Conservation (phyloP, 2,329 filamentous ascomycete genomes). For the Gyromitra esculenta region DNA sequence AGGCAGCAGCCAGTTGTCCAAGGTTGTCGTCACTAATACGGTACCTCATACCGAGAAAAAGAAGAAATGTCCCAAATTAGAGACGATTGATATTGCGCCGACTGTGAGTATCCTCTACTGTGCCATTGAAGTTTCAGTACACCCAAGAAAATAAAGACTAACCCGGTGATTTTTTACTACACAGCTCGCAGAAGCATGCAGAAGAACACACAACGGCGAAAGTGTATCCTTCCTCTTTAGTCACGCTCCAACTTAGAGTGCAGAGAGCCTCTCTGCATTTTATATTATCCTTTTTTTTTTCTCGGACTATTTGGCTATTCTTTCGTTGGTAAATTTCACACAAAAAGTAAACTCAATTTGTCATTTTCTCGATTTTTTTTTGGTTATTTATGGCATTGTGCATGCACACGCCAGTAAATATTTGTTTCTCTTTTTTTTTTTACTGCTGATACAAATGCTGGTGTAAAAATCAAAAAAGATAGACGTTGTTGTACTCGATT, state of each 20-base stretch:
- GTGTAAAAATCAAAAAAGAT: slow-evolving; percentile 21
- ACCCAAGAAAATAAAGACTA: slow-evolving; percentile 31
- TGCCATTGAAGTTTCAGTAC: not conserved
- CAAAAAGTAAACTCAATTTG: not conserved
- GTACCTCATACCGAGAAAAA: slow-evolving; percentile 84
- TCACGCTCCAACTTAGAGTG: slow-evolving; percentile 60
- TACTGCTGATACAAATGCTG: not conserved
- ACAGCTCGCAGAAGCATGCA: slow-evolving; percentile 73
- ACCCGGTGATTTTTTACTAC: slow-evolving; percentile 21
- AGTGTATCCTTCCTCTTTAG: slow-evolving; percentile 75
- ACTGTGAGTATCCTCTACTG: slow-evolving; percentile 64
- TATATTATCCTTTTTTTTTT: slow-evolving; percentile 21
- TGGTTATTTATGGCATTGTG: not conserved
- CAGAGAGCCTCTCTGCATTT: not conserved
- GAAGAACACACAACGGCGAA: slow-evolving; percentile 75
- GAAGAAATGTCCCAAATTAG: slow-evolving; percentile 78
- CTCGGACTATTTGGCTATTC: slow-evolving; percentile 4
- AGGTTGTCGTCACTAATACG: slow-evolving; percentile 90
- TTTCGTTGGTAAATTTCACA: not conserved
- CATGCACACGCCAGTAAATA: slow-evolving; percentile 5
- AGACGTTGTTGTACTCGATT: not conserved
- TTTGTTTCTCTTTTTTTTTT: not conserved
- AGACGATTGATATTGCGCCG: slow-evolving; percentile 90
- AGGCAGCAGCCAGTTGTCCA: slow-evolving; percentile 78
- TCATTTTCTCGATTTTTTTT: not conserved